A percentile compares a stretch with the other conserved stretches of the same genome.
These are phyloP conservation scores for Candida loeiensis DNA, from an alignment of 805 yeast genomes.

Conservation along the genomic window DNA sequence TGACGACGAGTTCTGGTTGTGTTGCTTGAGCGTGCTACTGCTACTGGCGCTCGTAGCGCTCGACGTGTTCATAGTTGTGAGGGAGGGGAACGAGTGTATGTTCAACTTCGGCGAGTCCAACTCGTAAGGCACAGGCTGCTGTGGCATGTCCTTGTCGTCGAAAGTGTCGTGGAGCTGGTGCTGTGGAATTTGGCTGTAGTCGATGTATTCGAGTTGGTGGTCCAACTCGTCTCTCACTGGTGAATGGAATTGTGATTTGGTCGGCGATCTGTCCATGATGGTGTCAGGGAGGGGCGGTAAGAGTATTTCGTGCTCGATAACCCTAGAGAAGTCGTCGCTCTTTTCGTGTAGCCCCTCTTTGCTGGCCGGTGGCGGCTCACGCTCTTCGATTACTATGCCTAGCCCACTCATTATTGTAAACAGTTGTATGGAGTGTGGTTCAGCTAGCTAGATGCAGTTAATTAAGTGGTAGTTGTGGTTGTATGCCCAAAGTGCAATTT, in stretches of 20 bases:
- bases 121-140: slow-evolving; percentile 20
- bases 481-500: not conserved
- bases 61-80: slow-evolving; percentile 4
- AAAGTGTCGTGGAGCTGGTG: slow-evolving; percentile 8
- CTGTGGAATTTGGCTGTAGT: slow-evolving; percentile 1
- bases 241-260: not conserved
- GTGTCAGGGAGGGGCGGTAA: slow-evolving; percentile 23
- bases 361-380: slow-evolving; percentile 10
- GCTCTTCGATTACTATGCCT: slow-evolving; percentile 33
- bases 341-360: not conserved
- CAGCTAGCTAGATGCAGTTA: not conserved
- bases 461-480: not conserved
- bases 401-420: slow-evolving; percentile 22
- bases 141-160: slow-evolving; percentile 4
- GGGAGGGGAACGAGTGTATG: slow-evolving; percentile 16
- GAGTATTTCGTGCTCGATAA: slow-evolving; percentile 14
- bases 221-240: not conserved
- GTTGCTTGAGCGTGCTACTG: slow-evolving; percentile 3
- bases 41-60: slow-evolving; percentile 4
- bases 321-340: not conserved
- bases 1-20: slow-evolving; percentile 5
- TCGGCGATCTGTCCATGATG: slow-evolving; percentile 4
- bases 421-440: not conserved
- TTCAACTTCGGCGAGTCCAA: slow-evolving; percentile 24
- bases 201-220: not conserved